These are phyloP conservation scores for Artemisia argyi DNA, from an alignment of 129 eudicot genomes.

Conservation along the genomic window DNA sequence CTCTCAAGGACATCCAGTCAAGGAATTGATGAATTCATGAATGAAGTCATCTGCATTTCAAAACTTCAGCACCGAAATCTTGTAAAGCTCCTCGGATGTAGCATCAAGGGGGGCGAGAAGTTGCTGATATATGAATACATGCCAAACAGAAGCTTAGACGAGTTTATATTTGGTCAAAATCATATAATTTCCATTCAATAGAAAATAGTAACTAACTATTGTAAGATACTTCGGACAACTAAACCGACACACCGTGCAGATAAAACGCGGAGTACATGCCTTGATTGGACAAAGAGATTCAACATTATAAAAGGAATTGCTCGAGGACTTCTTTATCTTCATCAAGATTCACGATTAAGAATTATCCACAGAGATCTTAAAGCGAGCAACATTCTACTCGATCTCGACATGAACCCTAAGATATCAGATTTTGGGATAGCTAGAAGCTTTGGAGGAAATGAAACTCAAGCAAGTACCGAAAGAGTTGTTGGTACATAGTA, in stretches of 20 bases:
- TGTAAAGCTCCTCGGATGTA: too few species aligned
- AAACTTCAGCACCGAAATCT: too few species aligned
- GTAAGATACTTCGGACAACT: too few species aligned
- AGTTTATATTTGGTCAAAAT: too few species aligned
- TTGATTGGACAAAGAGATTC: conserved; percentile 39
- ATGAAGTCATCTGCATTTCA: too few species aligned
- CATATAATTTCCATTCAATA: too few species aligned
- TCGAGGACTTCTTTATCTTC: conserved; percentile 42
- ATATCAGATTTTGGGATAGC: conserved; percentile 50
- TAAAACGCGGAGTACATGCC: neutral
- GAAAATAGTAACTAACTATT: too few species aligned
- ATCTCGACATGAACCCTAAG: conserved; percentile 39
- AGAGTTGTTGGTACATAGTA: conserved; percentile 42
- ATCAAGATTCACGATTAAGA: conserved; percentile 38
- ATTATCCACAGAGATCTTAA: conserved; percentile 46
- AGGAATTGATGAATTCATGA: too few species aligned
- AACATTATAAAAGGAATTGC: conserved; percentile 42
- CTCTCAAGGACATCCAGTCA: too few species aligned
- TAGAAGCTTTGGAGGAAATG: conserved; percentile 36
- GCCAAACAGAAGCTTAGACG: too few species aligned
- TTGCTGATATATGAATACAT: too few species aligned
- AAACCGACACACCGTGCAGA: neutral
- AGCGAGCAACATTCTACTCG: conserved; percentile 43
- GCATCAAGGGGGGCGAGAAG: too few species aligned
- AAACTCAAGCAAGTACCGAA: conserved; percentile 32